phyloP scores from a whole-genome alignment of 116 monocot species.

The Iris pallida region DNA sequence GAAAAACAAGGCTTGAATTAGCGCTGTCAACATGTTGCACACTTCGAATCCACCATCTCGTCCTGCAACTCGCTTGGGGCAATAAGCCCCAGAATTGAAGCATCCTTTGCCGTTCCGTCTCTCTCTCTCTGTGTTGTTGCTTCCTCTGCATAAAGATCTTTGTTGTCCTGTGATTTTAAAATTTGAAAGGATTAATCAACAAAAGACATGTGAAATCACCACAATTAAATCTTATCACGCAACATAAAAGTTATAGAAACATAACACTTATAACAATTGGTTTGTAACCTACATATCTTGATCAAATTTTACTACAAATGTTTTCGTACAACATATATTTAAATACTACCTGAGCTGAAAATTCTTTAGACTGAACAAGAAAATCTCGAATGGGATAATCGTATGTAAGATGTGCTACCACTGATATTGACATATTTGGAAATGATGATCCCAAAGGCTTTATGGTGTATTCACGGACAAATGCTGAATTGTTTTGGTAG shows the following conservation, averaged over 20 bases:
- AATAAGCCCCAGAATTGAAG: conserved; percentile 93
- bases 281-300: too few relatives aligned
- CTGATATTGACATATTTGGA: conserved; percentile 84
- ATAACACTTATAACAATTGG: too few relatives aligned
- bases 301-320: too few relatives aligned
- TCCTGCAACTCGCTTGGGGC: conserved; percentile 96
- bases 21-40: not conserved
- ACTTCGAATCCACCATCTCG: conserved; percentile 91
- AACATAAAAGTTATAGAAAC: too few relatives aligned
- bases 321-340: too few relatives aligned
- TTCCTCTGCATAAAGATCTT: conserved; percentile 95
- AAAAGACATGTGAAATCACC: not conserved
- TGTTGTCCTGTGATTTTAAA: conserved; percentile 72
- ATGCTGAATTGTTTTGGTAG: conserved; percentile 76
- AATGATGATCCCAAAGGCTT: conserved; percentile 86
- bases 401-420: conserved; percentile 29
- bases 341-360: conserved; percentile 84
- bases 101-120: conserved; percentile 91
- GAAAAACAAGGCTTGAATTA: not conserved
- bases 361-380: conserved; percentile 94
- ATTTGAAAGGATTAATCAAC: not conserved
- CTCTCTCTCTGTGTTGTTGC: conserved; percentile 76
- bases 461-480: conserved; percentile 91
- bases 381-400: conserved; percentile 80
- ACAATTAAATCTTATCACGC: not conserved